These are phyloP conservation scores for Nannochloropsis salina DNA, from an alignment of 108 stramenopile species.

Conservation along the genomic window DNA sequence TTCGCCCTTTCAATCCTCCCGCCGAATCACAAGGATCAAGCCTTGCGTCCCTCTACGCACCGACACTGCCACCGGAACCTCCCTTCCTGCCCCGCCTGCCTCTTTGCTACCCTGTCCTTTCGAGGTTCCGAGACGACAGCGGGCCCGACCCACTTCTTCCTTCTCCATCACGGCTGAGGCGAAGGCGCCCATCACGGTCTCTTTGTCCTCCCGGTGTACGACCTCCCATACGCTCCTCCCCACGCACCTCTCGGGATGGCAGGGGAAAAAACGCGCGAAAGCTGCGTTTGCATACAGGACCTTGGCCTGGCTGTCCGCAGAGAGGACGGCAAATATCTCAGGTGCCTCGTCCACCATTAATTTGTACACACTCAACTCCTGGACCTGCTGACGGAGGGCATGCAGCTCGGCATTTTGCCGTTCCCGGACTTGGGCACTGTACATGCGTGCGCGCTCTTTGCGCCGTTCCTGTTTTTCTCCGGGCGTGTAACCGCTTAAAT, in stretches of 20 bases:
- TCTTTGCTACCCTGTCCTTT: not conserved
- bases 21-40: not conserved
- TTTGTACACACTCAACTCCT: not conserved
- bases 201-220: not conserved
- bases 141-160: not conserved
- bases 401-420: not conserved
- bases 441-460: not conserved
- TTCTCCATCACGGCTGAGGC: not conserved
- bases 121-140: not conserved
- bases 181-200: not conserved
- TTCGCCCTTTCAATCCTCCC: not conserved
- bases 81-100: not conserved
- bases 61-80: not conserved
- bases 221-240: not conserved
- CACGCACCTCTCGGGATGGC: not conserved
- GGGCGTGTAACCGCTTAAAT: not conserved
- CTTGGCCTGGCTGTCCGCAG: not conserved
- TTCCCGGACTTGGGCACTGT: constrained; percentile 4
- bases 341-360: not conserved
- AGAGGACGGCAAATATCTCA: not conserved
- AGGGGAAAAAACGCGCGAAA: not conserved
- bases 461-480: not conserved
- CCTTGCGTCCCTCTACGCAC: not conserved
- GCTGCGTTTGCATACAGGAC: not conserved
- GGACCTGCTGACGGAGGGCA: not conserved